Base-by-base conservation (phyloP, 495 filamentous ascomycete species). In the Daldinia loculata region DNA sequence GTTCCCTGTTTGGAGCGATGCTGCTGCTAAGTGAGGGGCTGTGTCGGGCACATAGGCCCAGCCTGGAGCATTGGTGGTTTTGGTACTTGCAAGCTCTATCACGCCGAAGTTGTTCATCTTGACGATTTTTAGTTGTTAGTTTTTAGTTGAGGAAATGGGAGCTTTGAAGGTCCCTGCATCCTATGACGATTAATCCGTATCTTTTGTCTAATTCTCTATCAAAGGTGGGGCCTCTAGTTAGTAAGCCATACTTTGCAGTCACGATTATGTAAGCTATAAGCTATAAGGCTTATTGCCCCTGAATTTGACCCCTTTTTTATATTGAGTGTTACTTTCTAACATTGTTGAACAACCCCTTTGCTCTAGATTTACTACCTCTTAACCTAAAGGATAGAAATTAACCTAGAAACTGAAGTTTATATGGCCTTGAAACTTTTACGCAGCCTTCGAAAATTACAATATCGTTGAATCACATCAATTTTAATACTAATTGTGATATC, bases 31-130 rank as follows among this genome's bases (percentile, higher is more conserved):
- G 11, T 56, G 5, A 53, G 63, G 61, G 0, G 60, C 24, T 19
- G 86, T 87, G 71, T 96, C 91, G 34, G 92, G 88, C 19, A 97
- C 93, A 77, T 95, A 95, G 43, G 92, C 91, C 89, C 91, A 98
- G 66, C 94, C 94, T 0, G 94, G 93, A 1, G 91, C 91, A 56
- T 83, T 81, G 62, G 86, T 85, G 19, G 88, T 87, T 45, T 87
- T 87, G 3, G 90, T 85, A 76, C 83, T 89, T 15, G 92, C 89
- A 51, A 97, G 81, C 55, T 95, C 88, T 77, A 95, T 89, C 72
- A 97, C 85, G 58, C 86, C 86, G 64, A 88, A 88, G 68, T 84
- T 83, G 69, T 85, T 84, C 83, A 86, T 85, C 30, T 52, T 62
- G 38, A 36, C 32, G 50, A 11, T 36, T 64, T 61, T 36, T 22